phyloP scores from a whole-genome alignment of 176 grass and related monocot species.

The Aegilops bicornis region DNA sequence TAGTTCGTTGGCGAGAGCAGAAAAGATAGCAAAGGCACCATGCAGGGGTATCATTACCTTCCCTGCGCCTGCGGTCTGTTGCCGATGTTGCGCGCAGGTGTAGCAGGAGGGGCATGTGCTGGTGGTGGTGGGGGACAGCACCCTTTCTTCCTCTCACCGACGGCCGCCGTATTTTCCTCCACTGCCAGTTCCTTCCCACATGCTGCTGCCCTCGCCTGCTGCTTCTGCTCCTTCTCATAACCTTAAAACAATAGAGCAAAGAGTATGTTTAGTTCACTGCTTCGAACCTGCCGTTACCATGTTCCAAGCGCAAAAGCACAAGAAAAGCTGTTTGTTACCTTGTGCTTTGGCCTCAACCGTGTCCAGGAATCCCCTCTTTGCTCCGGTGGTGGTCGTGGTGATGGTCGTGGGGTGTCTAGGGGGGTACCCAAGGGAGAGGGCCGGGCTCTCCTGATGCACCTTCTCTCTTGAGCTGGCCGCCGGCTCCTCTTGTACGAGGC shows the following conservation, averaged over 20 bases:
- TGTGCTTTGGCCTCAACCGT: conserved; percentile 48
- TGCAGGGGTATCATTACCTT: conserved; percentile 32
- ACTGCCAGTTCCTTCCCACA: conserved; percentile 45
- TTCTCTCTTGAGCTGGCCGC: neutral
- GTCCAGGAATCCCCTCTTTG: conserved; percentile 66
- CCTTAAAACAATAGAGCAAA: conserved; percentile 40
- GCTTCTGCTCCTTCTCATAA: conserved; percentile 46
- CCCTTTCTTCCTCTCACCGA: conserved; percentile 48
- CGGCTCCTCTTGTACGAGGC: conserved; percentile 34
- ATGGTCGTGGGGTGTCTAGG: conserved; percentile 32
- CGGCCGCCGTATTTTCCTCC: conserved; percentile 35
- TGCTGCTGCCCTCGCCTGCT: conserved; percentile 34
- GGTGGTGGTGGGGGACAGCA: conserved; percentile 45
- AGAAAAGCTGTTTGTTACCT: conserved; percentile 49
- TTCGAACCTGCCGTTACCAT: conserved; percentile 28
- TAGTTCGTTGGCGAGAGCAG: neutral
- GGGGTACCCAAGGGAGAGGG: conserved; percentile 59
- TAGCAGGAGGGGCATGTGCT: conserved; percentile 25
- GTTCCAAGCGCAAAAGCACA: conserved; percentile 7
- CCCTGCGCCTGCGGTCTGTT: conserved; percentile 36
- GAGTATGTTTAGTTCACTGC: conserved; percentile 1
- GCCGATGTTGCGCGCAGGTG: conserved; percentile 22
- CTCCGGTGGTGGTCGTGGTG: conserved; percentile 45
- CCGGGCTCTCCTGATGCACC: conserved; percentile 36
- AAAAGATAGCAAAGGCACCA: neutral